Percentiles rank a stretch among this genome's conserved stretches.
phyloP scores from a whole-genome alignment of 2,329 filamentous ascomycete genomes.

The Diaporthe vaccinii region DNA sequence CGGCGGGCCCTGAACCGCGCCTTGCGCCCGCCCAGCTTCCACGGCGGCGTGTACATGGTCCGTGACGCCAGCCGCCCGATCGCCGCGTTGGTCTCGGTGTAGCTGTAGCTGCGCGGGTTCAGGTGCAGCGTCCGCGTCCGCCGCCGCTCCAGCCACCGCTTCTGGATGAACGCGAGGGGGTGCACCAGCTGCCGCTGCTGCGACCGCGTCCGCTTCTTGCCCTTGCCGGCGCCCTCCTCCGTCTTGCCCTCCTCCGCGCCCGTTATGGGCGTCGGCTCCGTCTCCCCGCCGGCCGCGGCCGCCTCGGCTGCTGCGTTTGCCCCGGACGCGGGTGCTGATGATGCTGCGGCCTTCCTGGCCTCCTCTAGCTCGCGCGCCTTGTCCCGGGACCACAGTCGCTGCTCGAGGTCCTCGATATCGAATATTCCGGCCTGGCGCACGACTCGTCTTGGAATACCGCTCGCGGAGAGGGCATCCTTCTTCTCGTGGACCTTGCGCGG shows the following conservation, averaged over 20 bases:
- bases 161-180: slow-evolving; percentile 37
- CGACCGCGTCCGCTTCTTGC: slow-evolving; percentile 30
- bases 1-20: slow-evolving; percentile 56
- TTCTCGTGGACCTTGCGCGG: slow-evolving; percentile 51
- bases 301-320: slow-evolving; percentile 18
- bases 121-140: slow-evolving; percentile 62
- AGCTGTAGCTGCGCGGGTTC: slow-evolving; percentile 65
- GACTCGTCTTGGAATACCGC: slow-evolving; percentile 51
- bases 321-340: slow-evolving; percentile 21
- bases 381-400: slow-evolving; percentile 41
- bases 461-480: slow-evolving; percentile 50
- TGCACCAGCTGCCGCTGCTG: slow-evolving; percentile 36
- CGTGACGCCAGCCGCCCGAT: slow-evolving; percentile 67
- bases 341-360: slow-evolving; percentile 35
- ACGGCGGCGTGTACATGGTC: slow-evolving; percentile 64
- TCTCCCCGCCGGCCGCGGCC: slow-evolving; percentile 13
- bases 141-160: slow-evolving; percentile 46
- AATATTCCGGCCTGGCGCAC: slow-evolving; percentile 47
- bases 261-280: slow-evolving; percentile 6
- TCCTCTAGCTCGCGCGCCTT: slow-evolving; percentile 41
- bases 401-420: slow-evolving; percentile 33
- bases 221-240: background rate
- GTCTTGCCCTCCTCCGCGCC: slow-evolving; percentile 20
- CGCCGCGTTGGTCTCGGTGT: slow-evolving; percentile 72
- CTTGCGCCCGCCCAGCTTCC: slow-evolving; percentile 65